A percentile compares a stretch with the other conserved stretches of the same genome.
Evolutionary conservation across 2,329 filamentous ascomycete genomes (phyloP).

Genomic region (Clonostachys rhizophaga): DNA sequence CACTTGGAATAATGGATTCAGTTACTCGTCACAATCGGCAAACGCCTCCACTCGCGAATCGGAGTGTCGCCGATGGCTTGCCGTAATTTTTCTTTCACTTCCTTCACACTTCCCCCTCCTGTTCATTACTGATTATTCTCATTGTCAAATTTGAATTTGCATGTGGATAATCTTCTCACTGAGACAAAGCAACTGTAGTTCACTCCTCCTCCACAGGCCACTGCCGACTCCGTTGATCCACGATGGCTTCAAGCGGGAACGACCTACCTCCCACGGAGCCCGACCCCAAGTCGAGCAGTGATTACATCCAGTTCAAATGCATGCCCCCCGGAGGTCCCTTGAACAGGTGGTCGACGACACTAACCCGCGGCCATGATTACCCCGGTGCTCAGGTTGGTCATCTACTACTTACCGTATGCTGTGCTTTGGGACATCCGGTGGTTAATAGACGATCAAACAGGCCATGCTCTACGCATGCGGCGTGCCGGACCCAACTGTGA

Average conservation of each 20-base stretch:
- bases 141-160: no score
- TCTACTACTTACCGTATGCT: neutral
- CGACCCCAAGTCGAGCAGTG: slow-evolving; percentile 39
- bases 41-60: no score
- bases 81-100: no score
- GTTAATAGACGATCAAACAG: slow-evolving; percentile 31
- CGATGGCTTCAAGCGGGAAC: slow-evolving; percentile 16
- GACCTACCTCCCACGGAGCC: slow-evolving; percentile 10
- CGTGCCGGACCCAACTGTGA: slow-evolving; percentile 74
- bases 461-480: slow-evolving; percentile 95
- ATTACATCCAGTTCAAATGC: slow-evolving; percentile 48
- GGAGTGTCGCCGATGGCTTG: no score
- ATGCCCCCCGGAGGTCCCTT: slow-evolving; percentile 52
- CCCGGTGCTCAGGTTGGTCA: slow-evolving; percentile 79
- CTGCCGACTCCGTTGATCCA: neutral
- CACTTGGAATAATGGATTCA: no score
- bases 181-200: no score
- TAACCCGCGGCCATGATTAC: slow-evolving; percentile 85
- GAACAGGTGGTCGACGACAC: slow-evolving; percentile 79
- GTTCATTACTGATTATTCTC: no score
- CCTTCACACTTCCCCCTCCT: no score
- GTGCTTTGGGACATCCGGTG: neutral
- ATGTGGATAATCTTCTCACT: no score
- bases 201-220: no score
- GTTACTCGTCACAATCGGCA: no score